phyloP scores from a whole-genome alignment of 495 filamentous ascomycete genomes.

The Xylaria scruposa region DNA sequence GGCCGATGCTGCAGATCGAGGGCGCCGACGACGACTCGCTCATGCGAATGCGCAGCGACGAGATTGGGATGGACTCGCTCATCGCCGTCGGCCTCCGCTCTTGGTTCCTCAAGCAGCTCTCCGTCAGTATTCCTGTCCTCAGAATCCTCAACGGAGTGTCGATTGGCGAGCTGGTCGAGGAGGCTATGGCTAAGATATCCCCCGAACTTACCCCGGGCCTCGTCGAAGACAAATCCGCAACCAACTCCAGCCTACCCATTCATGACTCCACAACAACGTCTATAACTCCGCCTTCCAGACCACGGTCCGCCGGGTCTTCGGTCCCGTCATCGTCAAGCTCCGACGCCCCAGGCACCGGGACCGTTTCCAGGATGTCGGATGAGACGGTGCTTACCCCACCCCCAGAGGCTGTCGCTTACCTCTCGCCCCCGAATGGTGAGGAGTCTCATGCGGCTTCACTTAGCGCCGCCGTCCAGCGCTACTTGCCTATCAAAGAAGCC shows the following conservation, averaged over 20 bases:
- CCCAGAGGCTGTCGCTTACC: too few relatives aligned
- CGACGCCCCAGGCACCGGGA: too few relatives aligned
- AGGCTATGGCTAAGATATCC: neutral
- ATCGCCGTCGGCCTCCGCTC: constrained; percentile 49
- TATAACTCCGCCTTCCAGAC: neutral
- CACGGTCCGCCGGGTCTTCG: too few relatives aligned
- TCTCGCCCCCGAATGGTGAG: too few relatives aligned
- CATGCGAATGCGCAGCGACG: neutral
- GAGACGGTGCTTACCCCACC: too few relatives aligned
- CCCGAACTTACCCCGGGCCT: neutral
- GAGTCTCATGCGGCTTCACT: too few relatives aligned
- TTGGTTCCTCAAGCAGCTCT: constrained; percentile 50
- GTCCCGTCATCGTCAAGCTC: too few relatives aligned
- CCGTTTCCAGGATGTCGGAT: too few relatives aligned
- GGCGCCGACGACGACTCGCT: neutral
- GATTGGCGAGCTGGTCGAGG: constrained; percentile 34
- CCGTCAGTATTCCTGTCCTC: constrained; percentile 54
- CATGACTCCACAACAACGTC: neutral
- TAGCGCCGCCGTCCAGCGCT: too few relatives aligned
- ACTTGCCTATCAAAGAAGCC: too few relatives aligned
- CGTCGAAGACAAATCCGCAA: too few relatives aligned
- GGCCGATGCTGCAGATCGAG: neutral
- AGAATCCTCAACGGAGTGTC: constrained; percentile 52
- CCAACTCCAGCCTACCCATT: too few relatives aligned
- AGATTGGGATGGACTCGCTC: constrained; percentile 30